A percentile compares a stretch with the other conserved stretches of the same genome.
These are phyloP conservation scores for Russula compacta DNA, from an alignment of 768 basidiomycete genomes.

Conservation along the genomic window DNA sequence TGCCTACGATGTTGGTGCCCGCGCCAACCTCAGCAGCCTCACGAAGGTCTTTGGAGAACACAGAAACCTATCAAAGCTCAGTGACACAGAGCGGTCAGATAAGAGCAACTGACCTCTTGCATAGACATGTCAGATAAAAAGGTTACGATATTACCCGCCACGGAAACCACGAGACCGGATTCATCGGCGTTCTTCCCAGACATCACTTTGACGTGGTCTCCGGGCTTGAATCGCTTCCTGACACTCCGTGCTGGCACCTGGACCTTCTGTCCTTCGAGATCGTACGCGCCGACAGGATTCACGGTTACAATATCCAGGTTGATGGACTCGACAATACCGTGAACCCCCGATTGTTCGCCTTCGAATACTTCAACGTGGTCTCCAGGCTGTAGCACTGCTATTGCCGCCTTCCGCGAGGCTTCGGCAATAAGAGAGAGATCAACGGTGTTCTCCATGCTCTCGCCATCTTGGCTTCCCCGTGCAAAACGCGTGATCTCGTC, in stretches of 20 bases:
- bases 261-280: constrained; percentile 79
- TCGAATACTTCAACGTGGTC: constrained; percentile 97
- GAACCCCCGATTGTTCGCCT: constrained; percentile 89
- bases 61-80: constrained; percentile 58
- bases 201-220: constrained; percentile 99
- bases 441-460: constrained; percentile 52
- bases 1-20: constrained; percentile 79
- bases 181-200: constrained; percentile 90
- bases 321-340: constrained; percentile 88
- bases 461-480: constrained; percentile 60
- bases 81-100: background rate
- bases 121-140: constrained; percentile 96
- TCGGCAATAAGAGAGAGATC: constrained; percentile 90
- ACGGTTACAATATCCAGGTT: constrained; percentile 80
- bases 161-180: constrained; percentile 90
- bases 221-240: constrained; percentile 89
- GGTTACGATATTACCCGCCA: constrained; percentile 84
- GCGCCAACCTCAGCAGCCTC: constrained; percentile 97
- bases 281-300: constrained; percentile 58
- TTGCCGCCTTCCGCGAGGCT: constrained; percentile 84
- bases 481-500: constrained; percentile 94
- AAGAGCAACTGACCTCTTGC: constrained; percentile 73
- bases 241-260: constrained; percentile 84
- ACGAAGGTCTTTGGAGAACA: constrained; percentile 94
- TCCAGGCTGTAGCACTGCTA: constrained; percentile 90